These are phyloP conservation scores for Moelleriella libera DNA, from an alignment of 2,329 filamentous ascomycete species.

Conservation along the genomic window DNA sequence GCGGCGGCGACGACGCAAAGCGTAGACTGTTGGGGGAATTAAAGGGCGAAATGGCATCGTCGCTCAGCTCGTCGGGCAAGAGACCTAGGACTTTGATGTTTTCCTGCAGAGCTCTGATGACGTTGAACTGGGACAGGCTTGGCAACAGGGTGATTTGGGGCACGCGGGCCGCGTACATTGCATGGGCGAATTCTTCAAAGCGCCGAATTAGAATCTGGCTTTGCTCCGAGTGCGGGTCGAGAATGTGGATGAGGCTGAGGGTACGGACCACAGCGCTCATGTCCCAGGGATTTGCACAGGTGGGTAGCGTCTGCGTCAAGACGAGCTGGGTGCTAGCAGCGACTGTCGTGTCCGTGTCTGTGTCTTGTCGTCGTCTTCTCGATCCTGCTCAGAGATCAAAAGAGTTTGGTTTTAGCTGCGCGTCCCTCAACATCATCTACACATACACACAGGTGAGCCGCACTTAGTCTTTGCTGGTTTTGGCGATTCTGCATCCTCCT, in stretches of 20 bases:
- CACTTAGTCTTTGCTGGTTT: background rate
- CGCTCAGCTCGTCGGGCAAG: background rate
- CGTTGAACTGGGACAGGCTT: background rate
- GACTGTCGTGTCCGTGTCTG: background rate
- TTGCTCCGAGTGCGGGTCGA: background rate
- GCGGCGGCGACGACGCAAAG: background rate
- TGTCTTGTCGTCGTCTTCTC: background rate
- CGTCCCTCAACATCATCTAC: background rate
- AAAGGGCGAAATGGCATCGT: background rate
- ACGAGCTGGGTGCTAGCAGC: background rate
- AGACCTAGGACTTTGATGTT: background rate
- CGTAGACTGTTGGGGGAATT: constrained; percentile 2
- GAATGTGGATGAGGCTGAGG: background rate
- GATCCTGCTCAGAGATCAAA: background rate
- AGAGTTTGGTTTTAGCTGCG: background rate
- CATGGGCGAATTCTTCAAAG: background rate
- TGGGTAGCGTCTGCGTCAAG: background rate
- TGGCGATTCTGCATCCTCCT: background rate
- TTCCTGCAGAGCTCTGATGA: background rate
- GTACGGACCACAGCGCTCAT: background rate
- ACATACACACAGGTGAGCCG: background rate
- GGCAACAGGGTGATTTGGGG: background rate
- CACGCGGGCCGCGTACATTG: background rate
- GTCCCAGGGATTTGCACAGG: background rate
- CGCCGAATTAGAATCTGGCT: background rate